Evolutionary conservation across 2,329 filamentous ascomycete genomes (phyloP).

Genomic region (Xylariales sp.): DNA sequence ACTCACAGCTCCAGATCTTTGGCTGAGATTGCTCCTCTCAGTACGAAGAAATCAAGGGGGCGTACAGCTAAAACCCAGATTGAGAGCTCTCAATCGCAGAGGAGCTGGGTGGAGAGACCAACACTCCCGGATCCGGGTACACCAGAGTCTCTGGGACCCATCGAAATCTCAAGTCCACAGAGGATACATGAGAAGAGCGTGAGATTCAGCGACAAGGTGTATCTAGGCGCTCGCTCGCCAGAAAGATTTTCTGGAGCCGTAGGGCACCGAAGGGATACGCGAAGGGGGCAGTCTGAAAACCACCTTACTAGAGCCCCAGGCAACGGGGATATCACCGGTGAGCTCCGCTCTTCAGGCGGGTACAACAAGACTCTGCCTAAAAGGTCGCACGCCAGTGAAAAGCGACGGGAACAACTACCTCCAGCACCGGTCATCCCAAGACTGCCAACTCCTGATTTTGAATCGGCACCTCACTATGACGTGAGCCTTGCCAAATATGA

Average conservation of each 20-base stretch:
- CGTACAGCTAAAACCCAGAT: slow-evolving; percentile 4
- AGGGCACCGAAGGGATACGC: slow-evolving; percentile 20
- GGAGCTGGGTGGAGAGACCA: slow-evolving; percentile 19
- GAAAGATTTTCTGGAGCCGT: slow-evolving; percentile 2
- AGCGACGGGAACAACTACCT: slow-evolving; percentile 34
- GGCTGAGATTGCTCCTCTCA: not conserved
- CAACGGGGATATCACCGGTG: slow-evolving; percentile 15
- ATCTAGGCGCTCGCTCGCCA: not conserved
- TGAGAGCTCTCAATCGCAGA: slow-evolving; percentile 3
- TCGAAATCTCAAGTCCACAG: slow-evolving; percentile 7
- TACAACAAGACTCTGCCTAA: slow-evolving; percentile 25
- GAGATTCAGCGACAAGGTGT: slow-evolving; percentile 17
- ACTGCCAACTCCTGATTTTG: slow-evolving; percentile 47
- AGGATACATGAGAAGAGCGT: slow-evolving; percentile 10
- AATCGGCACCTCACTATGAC: slow-evolving; percentile 33
- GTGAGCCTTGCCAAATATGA: slow-evolving; percentile 26
- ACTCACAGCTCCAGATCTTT: slow-evolving; percentile 2
- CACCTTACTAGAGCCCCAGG: slow-evolving; percentile 21
- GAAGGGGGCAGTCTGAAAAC: slow-evolving; percentile 15
- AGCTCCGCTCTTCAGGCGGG: slow-evolving; percentile 17
- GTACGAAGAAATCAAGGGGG: slow-evolving; percentile 5
- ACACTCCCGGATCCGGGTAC: slow-evolving; percentile 2
- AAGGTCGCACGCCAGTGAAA: slow-evolving; percentile 21
- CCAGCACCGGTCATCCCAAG: slow-evolving; percentile 43
- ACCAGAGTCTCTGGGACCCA: slow-evolving; percentile 1